A percentile compares a stretch with the other conserved stretches of the same genome.
Evolutionary conservation across 108 stramenopile species (phyloP).

Genomic region (Pelagomonas calceolata): DNA sequence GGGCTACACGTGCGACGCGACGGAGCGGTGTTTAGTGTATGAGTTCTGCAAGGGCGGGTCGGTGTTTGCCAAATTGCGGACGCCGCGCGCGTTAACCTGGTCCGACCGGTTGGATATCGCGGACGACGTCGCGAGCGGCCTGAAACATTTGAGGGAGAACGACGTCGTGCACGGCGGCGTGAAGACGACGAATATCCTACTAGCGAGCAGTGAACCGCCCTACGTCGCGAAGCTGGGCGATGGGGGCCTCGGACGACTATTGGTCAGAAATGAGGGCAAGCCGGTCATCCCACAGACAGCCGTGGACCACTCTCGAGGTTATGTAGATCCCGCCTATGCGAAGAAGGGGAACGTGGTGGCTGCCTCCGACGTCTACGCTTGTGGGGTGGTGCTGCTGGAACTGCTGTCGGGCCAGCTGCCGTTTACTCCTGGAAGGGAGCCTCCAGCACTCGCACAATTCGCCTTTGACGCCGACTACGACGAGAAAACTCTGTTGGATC

Average conservation of each 20-base stretch:
- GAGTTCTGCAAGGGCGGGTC: neutral
- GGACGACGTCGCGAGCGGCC: slow-evolving; percentile 27
- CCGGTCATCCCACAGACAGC: no score
- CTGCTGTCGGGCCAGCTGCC: neutral
- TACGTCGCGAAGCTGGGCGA: slow-evolving; percentile 24
- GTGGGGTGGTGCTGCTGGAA: neutral
- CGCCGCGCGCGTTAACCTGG: neutral
- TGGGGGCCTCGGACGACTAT: slow-evolving; percentile 34
- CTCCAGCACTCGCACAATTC: neutral
- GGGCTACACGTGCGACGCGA: neutral
- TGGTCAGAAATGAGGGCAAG: neutral
- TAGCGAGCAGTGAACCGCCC: slow-evolving; percentile 12
- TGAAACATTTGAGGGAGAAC: slow-evolving; percentile 27
- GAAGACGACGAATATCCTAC: slow-evolving; percentile 35
- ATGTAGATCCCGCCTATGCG: neutral
- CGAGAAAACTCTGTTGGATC: neutral
- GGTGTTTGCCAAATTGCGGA: neutral
- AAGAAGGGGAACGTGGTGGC: neutral
- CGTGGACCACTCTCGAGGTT: neutral
- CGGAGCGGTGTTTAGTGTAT: neutral
- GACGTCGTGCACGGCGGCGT: slow-evolving; percentile 27
- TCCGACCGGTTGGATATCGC: neutral
- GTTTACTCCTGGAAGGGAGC: neutral
- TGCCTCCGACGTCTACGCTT: neutral
- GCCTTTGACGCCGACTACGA: neutral